Evolutionary conservation across 257 asterid species (phyloP), one percentile per base, ranked within the genome.

Genomic region (Solanum chaucha): DNA sequence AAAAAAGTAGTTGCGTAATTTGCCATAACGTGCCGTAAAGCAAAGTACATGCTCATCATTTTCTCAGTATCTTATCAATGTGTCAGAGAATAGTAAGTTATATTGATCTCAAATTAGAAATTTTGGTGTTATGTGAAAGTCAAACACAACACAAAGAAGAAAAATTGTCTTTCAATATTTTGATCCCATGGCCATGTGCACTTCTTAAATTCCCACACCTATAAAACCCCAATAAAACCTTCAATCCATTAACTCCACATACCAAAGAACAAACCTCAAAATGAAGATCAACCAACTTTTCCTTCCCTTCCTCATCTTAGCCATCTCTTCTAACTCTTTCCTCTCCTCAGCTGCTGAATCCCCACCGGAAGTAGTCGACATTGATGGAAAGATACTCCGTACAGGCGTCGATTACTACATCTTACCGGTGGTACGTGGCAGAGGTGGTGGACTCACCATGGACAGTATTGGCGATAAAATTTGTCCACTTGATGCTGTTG

Each of bases 371-470:
- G 90, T 86, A 64, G 82, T 40, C 0, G 90, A 88, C 36, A 35
- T 40, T 22, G 61, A 38, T 0, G 90, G 90, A 36, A 72, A 86
- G 8, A 26, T 5, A 61, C 85, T 88, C 64, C 87, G 78, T 3
- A 36, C 59, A 4, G 85, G 85, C 1, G 35, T 24, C 28, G 35
- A 89, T 32, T 94, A 93, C 88, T 90, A 90, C 89, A 87, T 90
- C 6, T 28, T 94, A 75, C 96, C 97, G 2, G 91, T 91, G 1
- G 15, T 89, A 34, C 95, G 94, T 4, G 95, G 94, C 75, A 64
- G 92, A 13, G 98, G 96, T 5, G 98, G 98, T 1, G 98, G 96
- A n/a, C 91, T 94, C 36, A 91, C 93, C 11, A 85, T 92, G 64
- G 87, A 84, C 86, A 64, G 86, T 88, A 61, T 86, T 10, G 61